Conservation (phyloP, 163 green algal genomes). For the Coccomyxa subellipsoidea region DNA sequence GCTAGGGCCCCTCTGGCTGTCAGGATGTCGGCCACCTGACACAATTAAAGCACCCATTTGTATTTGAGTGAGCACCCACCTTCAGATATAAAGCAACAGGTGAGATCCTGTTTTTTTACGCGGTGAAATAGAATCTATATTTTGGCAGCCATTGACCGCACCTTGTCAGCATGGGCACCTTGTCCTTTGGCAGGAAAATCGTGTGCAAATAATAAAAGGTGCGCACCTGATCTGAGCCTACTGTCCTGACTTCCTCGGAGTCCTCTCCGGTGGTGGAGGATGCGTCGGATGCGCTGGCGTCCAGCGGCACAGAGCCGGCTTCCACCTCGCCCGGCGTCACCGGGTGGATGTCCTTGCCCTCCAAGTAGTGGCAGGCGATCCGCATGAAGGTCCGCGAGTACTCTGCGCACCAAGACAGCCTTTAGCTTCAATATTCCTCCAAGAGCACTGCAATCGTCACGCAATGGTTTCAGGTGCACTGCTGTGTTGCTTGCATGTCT, state of each 20-base stretch:
- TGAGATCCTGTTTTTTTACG: too few relatives aligned
- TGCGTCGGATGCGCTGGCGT: not conserved
- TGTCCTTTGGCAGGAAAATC: too few relatives aligned
- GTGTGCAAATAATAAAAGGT: not conserved
- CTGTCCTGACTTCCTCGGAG: not conserved
- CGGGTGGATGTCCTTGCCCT: conserved; percentile 32
- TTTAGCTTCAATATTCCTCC: not conserved
- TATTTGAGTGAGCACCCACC: not conserved
- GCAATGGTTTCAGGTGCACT: too few relatives aligned
- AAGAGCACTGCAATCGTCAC: too few relatives aligned
- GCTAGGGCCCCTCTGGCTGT: conserved; percentile 43
- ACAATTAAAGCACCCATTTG: not conserved
- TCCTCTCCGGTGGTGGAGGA: not conserved
- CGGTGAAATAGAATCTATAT: too few relatives aligned
- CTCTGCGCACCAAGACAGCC: conserved; percentile 31
- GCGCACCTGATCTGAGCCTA: not conserved
- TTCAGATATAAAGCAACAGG: not conserved
- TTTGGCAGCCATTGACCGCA: too few relatives aligned
- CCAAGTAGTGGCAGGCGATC: conserved; percentile 55
- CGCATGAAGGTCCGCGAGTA: conserved; percentile 71
- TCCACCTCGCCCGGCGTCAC: not conserved
- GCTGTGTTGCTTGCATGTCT: too few relatives aligned
- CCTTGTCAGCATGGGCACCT: too few relatives aligned
- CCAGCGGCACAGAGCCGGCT: not conserved
- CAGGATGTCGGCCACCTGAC: conserved; percentile 4